Evolutionary conservation across 2,329 filamentous ascomycete genomes (phyloP).

Genomic region (Claviceps sp.): DNA sequence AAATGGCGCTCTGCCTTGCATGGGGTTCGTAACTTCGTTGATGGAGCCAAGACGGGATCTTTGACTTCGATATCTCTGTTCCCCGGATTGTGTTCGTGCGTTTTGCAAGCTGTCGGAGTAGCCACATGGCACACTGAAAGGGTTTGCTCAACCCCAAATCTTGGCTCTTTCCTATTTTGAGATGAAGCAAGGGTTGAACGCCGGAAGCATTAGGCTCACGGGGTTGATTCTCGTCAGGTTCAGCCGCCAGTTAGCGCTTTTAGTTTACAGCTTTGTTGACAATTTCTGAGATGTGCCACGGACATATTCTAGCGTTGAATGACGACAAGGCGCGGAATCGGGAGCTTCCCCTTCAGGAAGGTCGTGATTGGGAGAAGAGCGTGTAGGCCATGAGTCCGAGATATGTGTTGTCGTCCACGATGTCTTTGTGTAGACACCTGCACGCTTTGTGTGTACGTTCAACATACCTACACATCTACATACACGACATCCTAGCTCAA

Average conservation of each 20-base stretch:
- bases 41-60: too few species aligned
- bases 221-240: not conserved
- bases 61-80: too few species aligned
- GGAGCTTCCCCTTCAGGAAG: slow-evolving; percentile 10
- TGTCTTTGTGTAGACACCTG: not conserved
- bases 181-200: too few species aligned
- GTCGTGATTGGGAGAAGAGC: slow-evolving; percentile 1
- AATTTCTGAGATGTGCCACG: not conserved
- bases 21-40: too few species aligned
- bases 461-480: not conserved
- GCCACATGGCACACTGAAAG: too few species aligned
- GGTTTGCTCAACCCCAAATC: not conserved
- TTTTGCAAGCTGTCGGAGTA: too few species aligned
- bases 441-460: too few species aligned
- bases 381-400: not conserved
- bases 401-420: not conserved
- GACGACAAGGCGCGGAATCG: not conserved
- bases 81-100: too few species aligned
- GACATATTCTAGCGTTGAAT: not conserved
- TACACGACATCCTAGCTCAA: not conserved
- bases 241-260: not conserved
- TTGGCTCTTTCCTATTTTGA: not conserved
- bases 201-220: too few species aligned
- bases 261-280: slow-evolving; percentile 1
- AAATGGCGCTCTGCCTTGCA: too few species aligned